A percentile compares a stretch with the other conserved stretches of the same genome.
These are phyloP conservation scores for Globisporangium sylvaticum DNA, from an alignment of 352 stramenopile species.

Conservation along the genomic window DNA sequence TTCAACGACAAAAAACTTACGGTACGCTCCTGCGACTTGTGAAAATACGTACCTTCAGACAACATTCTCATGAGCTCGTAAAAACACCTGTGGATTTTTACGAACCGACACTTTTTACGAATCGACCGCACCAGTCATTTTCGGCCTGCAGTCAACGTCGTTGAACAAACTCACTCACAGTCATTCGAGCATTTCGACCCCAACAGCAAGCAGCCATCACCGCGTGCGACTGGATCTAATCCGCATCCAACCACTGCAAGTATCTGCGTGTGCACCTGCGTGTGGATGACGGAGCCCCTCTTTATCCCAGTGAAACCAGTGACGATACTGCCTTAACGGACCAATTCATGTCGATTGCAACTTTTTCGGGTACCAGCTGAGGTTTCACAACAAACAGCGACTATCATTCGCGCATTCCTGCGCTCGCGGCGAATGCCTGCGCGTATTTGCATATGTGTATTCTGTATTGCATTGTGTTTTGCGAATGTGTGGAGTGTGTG, in stretches of 20 bases:
- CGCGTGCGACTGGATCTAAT: background rate
- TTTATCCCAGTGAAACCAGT: constrained; percentile 38
- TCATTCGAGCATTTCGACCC: constrained; percentile 7
- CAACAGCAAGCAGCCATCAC: background rate
- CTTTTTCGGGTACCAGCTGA: constrained; percentile 88
- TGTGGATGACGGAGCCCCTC: background rate
- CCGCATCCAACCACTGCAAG: no score
- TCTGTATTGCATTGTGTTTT: background rate
- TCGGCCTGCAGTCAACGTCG: no score
- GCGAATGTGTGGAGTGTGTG: constrained; percentile 1
- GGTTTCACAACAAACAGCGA: constrained; percentile 36
- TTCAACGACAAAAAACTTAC: no score
- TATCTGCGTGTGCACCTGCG: constrained; percentile 3
- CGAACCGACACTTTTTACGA: background rate
- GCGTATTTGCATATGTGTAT: constrained; percentile 9
- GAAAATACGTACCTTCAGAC: background rate
- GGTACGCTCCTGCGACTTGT: background rate
- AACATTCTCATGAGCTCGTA: background rate
- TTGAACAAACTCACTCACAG: background rate
- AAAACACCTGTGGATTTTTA: background rate
- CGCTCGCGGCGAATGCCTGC: background rate
- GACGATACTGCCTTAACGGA: constrained; percentile 78
- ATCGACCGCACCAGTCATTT: background rate
- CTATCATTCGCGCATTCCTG: background rate
- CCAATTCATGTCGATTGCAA: constrained; percentile 90